A percentile compares a stretch with the other conserved stretches of the same genome.
Evolutionary conservation across 225 moss, liverwort and hornwort species (phyloP).

Genomic region (Thuidium tamariscinum): DNA sequence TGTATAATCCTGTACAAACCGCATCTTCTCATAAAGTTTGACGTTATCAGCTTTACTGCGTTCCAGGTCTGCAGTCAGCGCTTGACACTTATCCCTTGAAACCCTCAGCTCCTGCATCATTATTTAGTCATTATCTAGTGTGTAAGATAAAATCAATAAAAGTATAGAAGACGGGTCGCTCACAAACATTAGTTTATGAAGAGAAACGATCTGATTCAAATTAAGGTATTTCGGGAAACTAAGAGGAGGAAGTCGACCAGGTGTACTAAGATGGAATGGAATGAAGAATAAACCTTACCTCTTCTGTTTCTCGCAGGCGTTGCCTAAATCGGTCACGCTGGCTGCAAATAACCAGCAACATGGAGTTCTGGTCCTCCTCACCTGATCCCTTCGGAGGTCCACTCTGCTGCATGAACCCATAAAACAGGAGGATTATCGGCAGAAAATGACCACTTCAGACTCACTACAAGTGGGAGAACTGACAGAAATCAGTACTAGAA

Average conservation of each 20-base stretch:
- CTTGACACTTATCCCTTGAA: constrained; percentile 70
- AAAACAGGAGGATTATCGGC: background rate
- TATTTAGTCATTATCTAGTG: background rate
- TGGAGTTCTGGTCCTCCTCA: constrained; percentile 80
- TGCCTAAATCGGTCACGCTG: constrained; percentile 95
- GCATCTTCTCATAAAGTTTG: constrained; percentile 93
- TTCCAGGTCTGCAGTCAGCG: constrained; percentile 74
- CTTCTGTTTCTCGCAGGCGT: constrained; percentile 86
- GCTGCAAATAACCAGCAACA: constrained; percentile 93
- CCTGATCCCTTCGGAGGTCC: constrained; percentile 44
- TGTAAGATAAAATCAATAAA: background rate
- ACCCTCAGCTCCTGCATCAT: constrained; percentile 63
- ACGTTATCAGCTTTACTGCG: constrained; percentile 89
- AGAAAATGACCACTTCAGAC: background rate
- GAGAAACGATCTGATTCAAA: background rate
- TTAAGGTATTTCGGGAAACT: background rate
- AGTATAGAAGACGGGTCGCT: background rate
- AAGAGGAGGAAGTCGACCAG: background rate
- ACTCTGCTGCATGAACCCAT: constrained; percentile 21
- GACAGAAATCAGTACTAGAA: background rate
- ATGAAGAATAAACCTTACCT: constrained; percentile 20
- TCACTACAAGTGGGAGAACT: background rate
- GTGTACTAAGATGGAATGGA: background rate
- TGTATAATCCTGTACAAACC: constrained; percentile 93
- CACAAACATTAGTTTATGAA: background rate